These are phyloP conservation scores for Fusarium concolor DNA, from an alignment of 2,329 filamentous ascomycete species.

Conservation along the genomic window DNA sequence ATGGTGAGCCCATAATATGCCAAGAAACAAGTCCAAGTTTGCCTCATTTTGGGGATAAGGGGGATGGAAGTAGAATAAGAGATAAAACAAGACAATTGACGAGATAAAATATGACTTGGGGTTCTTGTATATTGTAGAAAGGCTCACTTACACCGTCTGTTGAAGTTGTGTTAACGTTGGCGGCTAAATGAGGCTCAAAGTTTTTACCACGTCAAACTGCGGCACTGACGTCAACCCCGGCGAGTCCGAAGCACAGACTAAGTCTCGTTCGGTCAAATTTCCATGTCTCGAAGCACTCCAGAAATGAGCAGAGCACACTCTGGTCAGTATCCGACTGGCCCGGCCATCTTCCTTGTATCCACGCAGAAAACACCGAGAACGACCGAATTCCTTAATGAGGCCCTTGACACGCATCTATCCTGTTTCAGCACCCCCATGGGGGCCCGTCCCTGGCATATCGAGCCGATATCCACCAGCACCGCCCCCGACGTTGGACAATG, in stretches of 20 bases:
- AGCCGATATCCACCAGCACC: neutral
- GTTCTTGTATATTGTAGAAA: neutral
- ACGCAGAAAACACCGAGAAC: neutral
- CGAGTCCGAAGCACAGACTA: slow-evolving; percentile 28
- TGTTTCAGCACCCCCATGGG: slow-evolving; percentile 31
- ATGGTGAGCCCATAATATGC: slow-evolving; percentile 20
- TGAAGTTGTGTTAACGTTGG: slow-evolving; percentile 23
- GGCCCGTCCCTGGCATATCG: neutral
- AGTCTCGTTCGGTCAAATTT: slow-evolving; percentile 23
- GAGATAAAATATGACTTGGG: neutral
- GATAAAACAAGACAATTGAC: rapidly evolving
- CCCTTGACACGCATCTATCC: slow-evolving; percentile 1
- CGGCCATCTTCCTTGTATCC: slow-evolving; percentile 3
- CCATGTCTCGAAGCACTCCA: slow-evolving; percentile 1
- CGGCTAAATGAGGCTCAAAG: slow-evolving; percentile 31
- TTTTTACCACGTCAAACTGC: neutral
- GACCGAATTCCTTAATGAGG: slow-evolving; percentile 2
- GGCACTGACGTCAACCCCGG: slow-evolving; percentile 33
- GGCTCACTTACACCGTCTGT: neutral
- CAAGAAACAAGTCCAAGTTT: slow-evolving; percentile 7
- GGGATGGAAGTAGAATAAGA: neutral
- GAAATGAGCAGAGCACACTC: neutral
- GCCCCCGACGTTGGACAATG: neutral
- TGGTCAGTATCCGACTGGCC: slow-evolving; percentile 26
- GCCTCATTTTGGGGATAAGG: neutral